These are phyloP conservation scores for Monosporozyma siamensis DNA, from an alignment of 805 yeast species.

Conservation along the genomic window DNA sequence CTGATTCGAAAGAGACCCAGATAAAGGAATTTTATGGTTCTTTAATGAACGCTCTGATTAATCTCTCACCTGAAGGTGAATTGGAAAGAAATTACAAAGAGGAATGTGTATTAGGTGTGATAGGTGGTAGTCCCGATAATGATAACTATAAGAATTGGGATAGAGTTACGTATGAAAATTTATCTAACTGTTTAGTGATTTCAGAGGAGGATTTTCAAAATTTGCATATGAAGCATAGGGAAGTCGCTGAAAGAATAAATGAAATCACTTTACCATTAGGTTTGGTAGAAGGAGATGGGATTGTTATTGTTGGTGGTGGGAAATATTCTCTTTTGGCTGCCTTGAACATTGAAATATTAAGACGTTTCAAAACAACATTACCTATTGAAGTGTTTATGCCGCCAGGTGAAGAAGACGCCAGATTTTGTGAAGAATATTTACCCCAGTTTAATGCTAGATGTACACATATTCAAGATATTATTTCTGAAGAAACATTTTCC, in stretches of 20 bases:
- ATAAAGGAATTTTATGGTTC: no score
- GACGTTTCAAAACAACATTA: slow-evolving; percentile 43
- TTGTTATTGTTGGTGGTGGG: slow-evolving; percentile 73
- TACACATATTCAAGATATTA: slow-evolving; percentile 51
- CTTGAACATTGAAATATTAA: slow-evolving; percentile 54
- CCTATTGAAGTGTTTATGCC: slow-evolving; percentile 79
- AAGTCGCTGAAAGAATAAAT: not conserved
- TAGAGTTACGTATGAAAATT: slow-evolving; percentile 13
- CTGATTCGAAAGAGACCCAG: no score
- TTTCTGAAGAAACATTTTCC: slow-evolving; percentile 38
- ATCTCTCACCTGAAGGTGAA: slow-evolving; percentile 19
- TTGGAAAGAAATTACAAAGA: slow-evolving; percentile 12
- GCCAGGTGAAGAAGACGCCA: slow-evolving; percentile 49
- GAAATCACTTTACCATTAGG: slow-evolving; percentile 8
- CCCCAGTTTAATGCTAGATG: slow-evolving; percentile 52
- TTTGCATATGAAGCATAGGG: slow-evolving; percentile 5
- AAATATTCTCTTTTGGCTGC: slow-evolving; percentile 63
- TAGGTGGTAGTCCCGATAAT: slow-evolving; percentile 15
- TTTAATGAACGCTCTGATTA: not conserved
- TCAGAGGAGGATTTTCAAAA: slow-evolving; percentile 10
- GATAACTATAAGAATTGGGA: slow-evolving; percentile 13
- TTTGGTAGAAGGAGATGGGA: slow-evolving; percentile 29
- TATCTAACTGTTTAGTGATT: slow-evolving; percentile 20
- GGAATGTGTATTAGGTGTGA: slow-evolving; percentile 16
- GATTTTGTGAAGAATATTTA: slow-evolving; percentile 50